Evolutionary conservation across 176 grass and related monocot species (phyloP), one percentile per base, ranked within the genome.

Genomic region (Cenchrus purpureus): DNA sequence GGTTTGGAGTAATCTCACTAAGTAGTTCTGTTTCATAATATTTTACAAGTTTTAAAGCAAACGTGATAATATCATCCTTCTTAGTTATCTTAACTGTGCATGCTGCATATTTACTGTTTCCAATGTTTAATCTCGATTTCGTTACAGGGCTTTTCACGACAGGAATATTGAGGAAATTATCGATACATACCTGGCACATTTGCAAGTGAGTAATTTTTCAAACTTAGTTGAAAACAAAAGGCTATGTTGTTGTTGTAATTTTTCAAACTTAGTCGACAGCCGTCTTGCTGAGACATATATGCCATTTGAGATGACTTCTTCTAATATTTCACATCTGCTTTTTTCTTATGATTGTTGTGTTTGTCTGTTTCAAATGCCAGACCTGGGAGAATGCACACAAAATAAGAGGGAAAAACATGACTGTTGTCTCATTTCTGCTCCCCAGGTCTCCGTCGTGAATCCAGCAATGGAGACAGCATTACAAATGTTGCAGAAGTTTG

Each of bases 401-500:
- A 86, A 68, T 52, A 78, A 75, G 55, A 46, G 80, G 32, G 16
- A 54, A 69, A 72, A 46, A 4, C 25, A 37, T 88, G 28, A 82
- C 12, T 56, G 5, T 34, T 80, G 42, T 60, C 68, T 88, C 51
- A 64, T 88, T 84, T 91, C 44, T 88, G 2, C 54, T 59, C 12
- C 50, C 51, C 74, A 98, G 97, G 89, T 93, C 60, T 88, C 91
- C 49, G 93, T 94, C 22, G 91, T 98, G 77, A 95, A 95, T 86
- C 97, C 97, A 76, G 97, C 93, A 17, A 95, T 98, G 96, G 91
- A 95, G 61, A 68, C 79, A 73, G 96, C 88, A 87, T 50, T 98
- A 80, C 64, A 52, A 68, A 94, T 92, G 67, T n/a, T 98, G 59
- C 89, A 87, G 68, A 95, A 95, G 48, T 98, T 98, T 83, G 91